phyloP scores from a whole-genome alignment of 1,284 basidiomycete genomes.

The Phenoliferia sp. region DNA sequence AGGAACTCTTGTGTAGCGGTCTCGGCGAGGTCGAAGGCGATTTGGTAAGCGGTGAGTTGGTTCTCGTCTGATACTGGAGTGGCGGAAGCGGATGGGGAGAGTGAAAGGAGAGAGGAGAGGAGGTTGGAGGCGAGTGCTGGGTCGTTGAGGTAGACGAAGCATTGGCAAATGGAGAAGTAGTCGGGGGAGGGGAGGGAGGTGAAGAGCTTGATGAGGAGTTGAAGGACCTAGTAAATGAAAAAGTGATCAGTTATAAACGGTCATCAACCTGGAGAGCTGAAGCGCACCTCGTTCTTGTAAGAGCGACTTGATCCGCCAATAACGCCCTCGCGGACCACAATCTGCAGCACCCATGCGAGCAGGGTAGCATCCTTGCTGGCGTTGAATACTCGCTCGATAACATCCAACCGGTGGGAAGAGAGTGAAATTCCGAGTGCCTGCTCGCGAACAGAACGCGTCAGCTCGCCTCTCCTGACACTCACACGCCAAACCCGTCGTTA shows the following conservation, averaged over 20 bases:
- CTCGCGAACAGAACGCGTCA: not conserved
- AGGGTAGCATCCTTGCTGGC: conserved; percentile 64
- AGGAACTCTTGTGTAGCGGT: conserved; percentile 89
- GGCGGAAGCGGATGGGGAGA: conserved; percentile 9
- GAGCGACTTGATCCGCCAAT: conserved; percentile 39
- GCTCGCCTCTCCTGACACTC: not conserved
- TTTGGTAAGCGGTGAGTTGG: conserved; percentile 77
- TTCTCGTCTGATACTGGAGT: conserved; percentile 48
- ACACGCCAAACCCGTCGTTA: not conserved
- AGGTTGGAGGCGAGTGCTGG: conserved; percentile 66
- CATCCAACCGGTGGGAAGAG: conserved; percentile 77
- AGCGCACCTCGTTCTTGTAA: conserved; percentile 68
- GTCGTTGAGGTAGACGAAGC: conserved; percentile 80
- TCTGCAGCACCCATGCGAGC: conserved; percentile 80
- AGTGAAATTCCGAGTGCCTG: conserved; percentile 91
- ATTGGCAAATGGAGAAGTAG: conserved; percentile 73
- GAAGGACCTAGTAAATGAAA: conserved; percentile 42
- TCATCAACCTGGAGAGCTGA: not conserved
- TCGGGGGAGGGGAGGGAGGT: conserved; percentile 63
- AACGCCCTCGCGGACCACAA: conserved; percentile 30
- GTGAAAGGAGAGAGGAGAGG: conserved; percentile 58
- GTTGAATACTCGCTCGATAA: conserved; percentile 56
- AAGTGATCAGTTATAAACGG: conserved; percentile 53
- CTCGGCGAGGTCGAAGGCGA: conserved; percentile 89
- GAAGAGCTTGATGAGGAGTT: conserved; percentile 69